phyloP scores from a whole-genome alignment of 1,139 yeast genomes.

The Keqinozyma sinolaborantium region DNA sequence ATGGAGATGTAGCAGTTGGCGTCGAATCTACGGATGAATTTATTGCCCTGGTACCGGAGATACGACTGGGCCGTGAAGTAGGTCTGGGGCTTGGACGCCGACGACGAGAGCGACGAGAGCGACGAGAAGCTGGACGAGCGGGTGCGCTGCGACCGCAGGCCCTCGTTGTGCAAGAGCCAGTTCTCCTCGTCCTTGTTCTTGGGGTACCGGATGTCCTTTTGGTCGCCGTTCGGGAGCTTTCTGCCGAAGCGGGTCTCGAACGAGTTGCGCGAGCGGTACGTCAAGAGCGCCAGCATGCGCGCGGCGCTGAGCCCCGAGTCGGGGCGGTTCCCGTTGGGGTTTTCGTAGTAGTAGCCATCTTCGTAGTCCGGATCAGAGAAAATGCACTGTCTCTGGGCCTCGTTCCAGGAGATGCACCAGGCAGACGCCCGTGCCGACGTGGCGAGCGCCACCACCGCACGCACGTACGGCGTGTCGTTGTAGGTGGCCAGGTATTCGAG shows the following conservation, averaged over 20 bases:
- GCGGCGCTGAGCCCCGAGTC: conserved; percentile 89
- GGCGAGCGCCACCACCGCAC: conserved; percentile 77
- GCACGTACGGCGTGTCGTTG: conserved; percentile 69
- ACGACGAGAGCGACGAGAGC: conserved; percentile 6
- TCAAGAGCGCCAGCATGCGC: conserved; percentile 91
- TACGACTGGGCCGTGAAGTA: conserved; percentile 94
- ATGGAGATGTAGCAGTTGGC: conserved; percentile 95
- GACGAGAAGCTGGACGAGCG: conserved; percentile 4
- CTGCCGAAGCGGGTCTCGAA: conserved; percentile 91
- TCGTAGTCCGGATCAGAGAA: conserved; percentile 91
- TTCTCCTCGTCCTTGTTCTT: conserved; percentile 42
- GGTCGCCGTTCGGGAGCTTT: conserved; percentile 44
- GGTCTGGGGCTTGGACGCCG: conserved; percentile 64
- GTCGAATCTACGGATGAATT: conserved; percentile 85
- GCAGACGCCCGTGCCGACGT: conserved; percentile 95
- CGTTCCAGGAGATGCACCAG: conserved; percentile 99
- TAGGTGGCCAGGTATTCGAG: conserved; percentile 74
- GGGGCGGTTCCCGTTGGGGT: conserved; percentile 65
- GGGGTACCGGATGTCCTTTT: conserved; percentile 27
- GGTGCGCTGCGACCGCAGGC: conserved; percentile 18
- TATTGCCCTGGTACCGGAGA: conserved; percentile 87
- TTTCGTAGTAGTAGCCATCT: conserved; percentile 78
- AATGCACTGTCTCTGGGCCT: conserved; percentile 93
- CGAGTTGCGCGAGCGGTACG: conserved; percentile 88
- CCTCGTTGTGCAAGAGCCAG: conserved; percentile 45